Conservation (phyloP, 228 moss, liverwort and hornwort genomes). For the Sphagnum magellanicum region DNA sequence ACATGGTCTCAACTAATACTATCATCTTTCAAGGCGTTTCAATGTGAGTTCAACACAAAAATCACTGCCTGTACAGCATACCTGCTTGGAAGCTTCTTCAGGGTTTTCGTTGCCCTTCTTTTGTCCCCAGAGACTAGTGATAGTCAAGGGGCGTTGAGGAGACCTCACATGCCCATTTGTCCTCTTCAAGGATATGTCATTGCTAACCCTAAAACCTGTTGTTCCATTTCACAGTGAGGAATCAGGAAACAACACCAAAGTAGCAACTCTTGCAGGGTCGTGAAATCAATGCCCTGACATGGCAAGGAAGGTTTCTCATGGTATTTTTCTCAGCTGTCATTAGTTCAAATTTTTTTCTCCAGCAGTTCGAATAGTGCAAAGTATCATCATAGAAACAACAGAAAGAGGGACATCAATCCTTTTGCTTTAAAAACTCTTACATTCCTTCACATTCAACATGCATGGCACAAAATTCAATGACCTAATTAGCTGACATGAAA, state of each 20-base stretch:
- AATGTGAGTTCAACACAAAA: not conserved
- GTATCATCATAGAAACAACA: no score
- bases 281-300: no score
- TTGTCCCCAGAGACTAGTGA: conserved; percentile 61
- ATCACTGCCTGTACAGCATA: conserved; percentile 1
- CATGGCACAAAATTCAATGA: no score
- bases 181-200: conserved; percentile 29
- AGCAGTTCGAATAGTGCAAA: not conserved
- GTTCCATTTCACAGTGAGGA: not conserved
- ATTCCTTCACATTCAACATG: no score
- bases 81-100: conserved; percentile 66
- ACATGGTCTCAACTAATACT: not conserved
- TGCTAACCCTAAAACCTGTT: conserved; percentile 36
- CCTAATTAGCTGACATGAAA: no score
- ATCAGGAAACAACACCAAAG: no score
- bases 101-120: conserved; percentile 60
- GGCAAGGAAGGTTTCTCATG: no score
- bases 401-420: no score
- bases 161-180: conserved; percentile 16
- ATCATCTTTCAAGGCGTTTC: not conserved
- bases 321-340: no score
- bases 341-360: no score
- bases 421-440: no score
- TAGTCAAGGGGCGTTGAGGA: conserved; percentile 28
- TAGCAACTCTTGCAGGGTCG: no score